Evolutionary conservation across 176 grass and related monocot species (phyloP).

Genomic region (barley (Hordeum vulgare)): MorexV3_pseudomolecules_assembly NC_058518.1:68488161-68488660

Average conservation of each 20-base stretch:
- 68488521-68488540: constrained; percentile 98
- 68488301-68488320: constrained; percentile 79
- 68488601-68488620: neutral
- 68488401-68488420: constrained; percentile 76
- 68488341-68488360: constrained; percentile 82
- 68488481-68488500: constrained; percentile 55
- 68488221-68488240: constrained; percentile 85
- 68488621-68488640: neutral
- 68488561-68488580: constrained; percentile 63
- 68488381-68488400: constrained; percentile 83
- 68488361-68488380: constrained; percentile 91
- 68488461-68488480: constrained; percentile 89
- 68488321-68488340: constrained; percentile 34
- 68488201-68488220: constrained; percentile 77
- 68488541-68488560: constrained; percentile 48
- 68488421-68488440: constrained; percentile 80
- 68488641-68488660: neutral
- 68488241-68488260: constrained; percentile 84
- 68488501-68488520: constrained; percentile 63
- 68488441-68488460: constrained; percentile 69
- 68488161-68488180: constrained; percentile 69
- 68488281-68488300: constrained; percentile 95
- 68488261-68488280: constrained; percentile 69
- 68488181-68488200: constrained; percentile 74
- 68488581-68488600: no score